phyloP scores from a whole-genome alignment of 768 basidiomycete species.

The Cubamyces sp. region DNA sequence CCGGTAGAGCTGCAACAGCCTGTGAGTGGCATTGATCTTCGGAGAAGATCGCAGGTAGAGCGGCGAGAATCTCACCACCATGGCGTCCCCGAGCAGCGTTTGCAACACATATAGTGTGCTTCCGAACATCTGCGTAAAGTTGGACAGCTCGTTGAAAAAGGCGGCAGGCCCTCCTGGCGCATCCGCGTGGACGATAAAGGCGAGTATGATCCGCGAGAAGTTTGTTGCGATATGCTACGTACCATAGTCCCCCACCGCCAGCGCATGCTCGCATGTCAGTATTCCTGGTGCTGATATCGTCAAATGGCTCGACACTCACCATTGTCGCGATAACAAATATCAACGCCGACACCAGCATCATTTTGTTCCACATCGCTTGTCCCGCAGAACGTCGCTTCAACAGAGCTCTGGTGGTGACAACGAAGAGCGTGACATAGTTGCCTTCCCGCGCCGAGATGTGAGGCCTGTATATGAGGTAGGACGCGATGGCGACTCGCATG shows the following conservation, averaged over 20 bases:
- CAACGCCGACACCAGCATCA: conserved; percentile 1
- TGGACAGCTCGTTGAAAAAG: conserved; percentile 40
- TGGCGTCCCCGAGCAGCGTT: conserved; percentile 42
- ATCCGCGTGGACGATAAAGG: conserved; percentile 38
- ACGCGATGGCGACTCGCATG: too few species aligned
- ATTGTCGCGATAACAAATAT: conserved; percentile 39
- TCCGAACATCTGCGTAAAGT: conserved; percentile 42
- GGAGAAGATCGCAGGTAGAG: too few species aligned
- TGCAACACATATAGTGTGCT: conserved; percentile 44
- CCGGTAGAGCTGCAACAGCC: conserved; percentile 1
- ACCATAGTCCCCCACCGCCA: too few species aligned
- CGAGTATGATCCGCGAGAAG: conserved; percentile 40
- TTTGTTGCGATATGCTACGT: conserved; percentile 44
- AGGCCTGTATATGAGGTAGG: neutral
- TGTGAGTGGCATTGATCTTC: conserved; percentile 18
- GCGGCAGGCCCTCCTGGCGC: conserved; percentile 30
- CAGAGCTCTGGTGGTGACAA: conserved; percentile 1
- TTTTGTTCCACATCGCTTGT: neutral
- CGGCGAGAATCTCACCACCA: conserved; percentile 18
- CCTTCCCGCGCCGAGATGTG: neutral
- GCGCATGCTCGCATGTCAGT: too few species aligned
- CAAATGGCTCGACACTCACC: conserved; percentile 40
- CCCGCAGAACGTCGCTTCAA: conserved; percentile 4
- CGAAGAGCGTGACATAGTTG: conserved; percentile 6
- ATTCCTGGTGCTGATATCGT: too few species aligned